phyloP scores from a whole-genome alignment of 2,329 filamentous ascomycete genomes.

The Sarocladium oryzae region DNA sequence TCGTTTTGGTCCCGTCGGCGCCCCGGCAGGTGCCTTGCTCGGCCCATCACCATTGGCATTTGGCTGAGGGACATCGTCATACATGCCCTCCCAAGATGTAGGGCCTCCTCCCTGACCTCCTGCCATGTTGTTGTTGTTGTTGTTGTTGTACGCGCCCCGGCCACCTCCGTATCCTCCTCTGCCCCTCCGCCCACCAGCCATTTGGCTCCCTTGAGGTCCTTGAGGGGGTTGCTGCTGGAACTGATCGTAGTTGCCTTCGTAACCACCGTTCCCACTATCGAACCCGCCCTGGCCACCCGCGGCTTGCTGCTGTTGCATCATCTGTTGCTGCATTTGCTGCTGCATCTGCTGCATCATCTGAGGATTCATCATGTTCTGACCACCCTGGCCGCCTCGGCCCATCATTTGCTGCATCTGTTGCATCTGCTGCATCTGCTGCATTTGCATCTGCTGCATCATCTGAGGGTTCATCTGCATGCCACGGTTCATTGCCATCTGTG shows the following conservation, averaged over 20 bases:
- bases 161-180: constrained; percentile 22
- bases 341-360: constrained; percentile 51
- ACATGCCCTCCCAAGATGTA: constrained; percentile 97
- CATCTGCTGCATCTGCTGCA: constrained; percentile 35
- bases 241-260: constrained; percentile 21
- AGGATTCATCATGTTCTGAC: constrained; percentile 29
- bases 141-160: constrained; percentile 30
- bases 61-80: constrained; percentile 87
- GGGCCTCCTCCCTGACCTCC: constrained; percentile 43
- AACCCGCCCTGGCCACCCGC: constrained; percentile 16
- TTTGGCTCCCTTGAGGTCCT: constrained; percentile 24
- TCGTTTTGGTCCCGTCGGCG: constrained; percentile 94
- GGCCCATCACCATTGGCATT: constrained; percentile 50
- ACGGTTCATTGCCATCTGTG: constrained; percentile 81
- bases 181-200: constrained; percentile 22
- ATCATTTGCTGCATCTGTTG: constrained; percentile 27
- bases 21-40: constrained; percentile 38
- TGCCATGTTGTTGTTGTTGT: constrained; percentile 4
- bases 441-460: constrained; percentile 56
- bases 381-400: constrained; percentile 2
- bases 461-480: constrained; percentile 49
- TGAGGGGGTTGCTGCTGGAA: constrained; percentile 42
- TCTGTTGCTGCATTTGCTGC: constrained; percentile 35
- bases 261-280: constrained; percentile 18
- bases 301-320: constrained; percentile 19